Conservation (phyloP, 768 basidiomycete species). For the Cystofilobasidium capitatum region DNA sequence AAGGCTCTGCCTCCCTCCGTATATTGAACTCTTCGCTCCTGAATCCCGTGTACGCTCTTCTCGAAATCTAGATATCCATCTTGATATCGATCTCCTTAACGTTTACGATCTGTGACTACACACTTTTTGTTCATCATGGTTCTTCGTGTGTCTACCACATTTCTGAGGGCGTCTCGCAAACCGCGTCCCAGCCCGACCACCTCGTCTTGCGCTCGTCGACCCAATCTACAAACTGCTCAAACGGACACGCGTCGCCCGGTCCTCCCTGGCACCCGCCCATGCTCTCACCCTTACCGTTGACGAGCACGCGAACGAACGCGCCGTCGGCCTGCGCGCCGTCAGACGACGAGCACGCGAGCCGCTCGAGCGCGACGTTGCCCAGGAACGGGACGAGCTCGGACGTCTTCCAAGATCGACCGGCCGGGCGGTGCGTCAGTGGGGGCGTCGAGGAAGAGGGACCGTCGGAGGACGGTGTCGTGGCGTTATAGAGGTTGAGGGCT, state of each 20-base stretch:
- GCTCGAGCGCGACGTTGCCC: conserved; percentile 42
- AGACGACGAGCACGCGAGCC: conserved; percentile 32
- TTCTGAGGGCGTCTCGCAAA: conserved; percentile 12
- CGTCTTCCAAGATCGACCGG: conserved; percentile 39
- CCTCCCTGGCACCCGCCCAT: conserved; percentile 40
- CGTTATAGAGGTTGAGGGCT: conserved; percentile 42
- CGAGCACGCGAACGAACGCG: conserved; percentile 39
- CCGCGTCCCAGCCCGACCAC: conserved; percentile 19
- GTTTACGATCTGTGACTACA: too few relatives aligned
- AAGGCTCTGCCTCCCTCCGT: too few relatives aligned
- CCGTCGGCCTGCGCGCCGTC: conserved; percentile 18
- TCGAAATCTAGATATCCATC: too few relatives aligned
- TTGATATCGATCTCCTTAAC: too few relatives aligned
- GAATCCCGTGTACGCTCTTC: too few relatives aligned
- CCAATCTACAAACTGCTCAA: background rate
- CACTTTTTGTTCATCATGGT: too few relatives aligned
- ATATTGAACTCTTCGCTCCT: too few relatives aligned
- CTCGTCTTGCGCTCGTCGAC: conserved; percentile 10
- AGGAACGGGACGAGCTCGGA: conserved; percentile 42
- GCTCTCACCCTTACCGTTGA: conserved; percentile 40
- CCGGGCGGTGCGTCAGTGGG: conserved; percentile 33
- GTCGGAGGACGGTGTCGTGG: conserved; percentile 29
- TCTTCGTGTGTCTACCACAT: background rate
- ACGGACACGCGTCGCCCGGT: conserved; percentile 34
- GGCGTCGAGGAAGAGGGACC: conserved; percentile 31